A percentile compares a stretch with the other conserved stretches of the same genome.
Conservation (phyloP, 225 moss, liverwort and hornwort species). For the Marchantia paleacea region DNA sequence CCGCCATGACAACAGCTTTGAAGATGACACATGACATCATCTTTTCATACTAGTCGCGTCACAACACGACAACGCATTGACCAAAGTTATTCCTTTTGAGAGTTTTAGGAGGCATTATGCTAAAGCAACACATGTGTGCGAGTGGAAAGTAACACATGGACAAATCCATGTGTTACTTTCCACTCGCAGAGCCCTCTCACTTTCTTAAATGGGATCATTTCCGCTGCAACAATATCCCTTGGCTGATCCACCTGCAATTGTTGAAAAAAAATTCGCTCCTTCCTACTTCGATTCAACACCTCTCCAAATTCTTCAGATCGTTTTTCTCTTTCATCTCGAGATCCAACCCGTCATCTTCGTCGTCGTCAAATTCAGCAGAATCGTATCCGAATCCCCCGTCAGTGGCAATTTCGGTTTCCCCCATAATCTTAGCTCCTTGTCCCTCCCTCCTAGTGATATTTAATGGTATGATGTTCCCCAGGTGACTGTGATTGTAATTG, state of each 20-base stretch:
- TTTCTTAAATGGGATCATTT: not conserved
- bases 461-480: no score
- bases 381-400: constrained; percentile 39
- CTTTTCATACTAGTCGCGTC: no score
- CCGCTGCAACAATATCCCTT: not conserved
- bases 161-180: not conserved
- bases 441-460: no score
- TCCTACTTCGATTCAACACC: not conserved
- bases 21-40: no score
- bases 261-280: constrained; percentile 2
- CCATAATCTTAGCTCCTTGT: constrained; percentile 45
- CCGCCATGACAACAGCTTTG: no score
- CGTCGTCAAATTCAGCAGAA: constrained; percentile 71
- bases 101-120: no score
- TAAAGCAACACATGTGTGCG: no score
- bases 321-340: constrained; percentile 73
- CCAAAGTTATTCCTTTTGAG: no score
- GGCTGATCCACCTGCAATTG: not conserved
- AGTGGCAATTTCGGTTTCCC: constrained; percentile 41
- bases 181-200: not conserved
- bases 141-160: no score
- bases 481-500: no score
- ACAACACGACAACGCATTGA: no score
- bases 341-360: constrained; percentile 78
- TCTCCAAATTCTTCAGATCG: not conserved